Percentiles rank a stretch among this genome's conserved stretches.
phyloP scores from a whole-genome alignment of 2,329 filamentous ascomycete species.

The Alternaria ethzedia region DNA sequence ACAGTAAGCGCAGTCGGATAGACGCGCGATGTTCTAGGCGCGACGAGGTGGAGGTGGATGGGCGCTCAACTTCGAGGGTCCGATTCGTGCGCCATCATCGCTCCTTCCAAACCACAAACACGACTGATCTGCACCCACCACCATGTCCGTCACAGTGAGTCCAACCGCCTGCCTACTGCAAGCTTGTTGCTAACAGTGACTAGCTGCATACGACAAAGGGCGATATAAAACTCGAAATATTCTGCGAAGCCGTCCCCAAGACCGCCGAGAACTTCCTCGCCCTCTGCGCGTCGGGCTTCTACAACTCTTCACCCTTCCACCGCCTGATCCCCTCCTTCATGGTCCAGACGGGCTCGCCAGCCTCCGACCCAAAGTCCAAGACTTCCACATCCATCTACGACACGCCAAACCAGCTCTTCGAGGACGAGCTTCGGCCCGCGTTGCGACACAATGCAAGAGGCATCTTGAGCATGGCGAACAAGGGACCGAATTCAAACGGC shows the following conservation, averaged over 20 bases:
- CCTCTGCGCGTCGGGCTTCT: constrained; percentile 80
- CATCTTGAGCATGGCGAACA: constrained; percentile 80
- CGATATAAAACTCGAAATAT: constrained; percentile 93
- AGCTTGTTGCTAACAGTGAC: not conserved
- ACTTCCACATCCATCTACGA: constrained; percentile 74
- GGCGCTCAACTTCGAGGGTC: constrained; percentile 6
- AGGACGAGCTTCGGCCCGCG: constrained; percentile 78
- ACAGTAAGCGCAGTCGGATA: constrained; percentile 2
- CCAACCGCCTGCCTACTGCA: not conserved
- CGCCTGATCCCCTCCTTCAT: constrained; percentile 83
- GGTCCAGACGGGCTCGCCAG: constrained; percentile 72
- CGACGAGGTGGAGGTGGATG: constrained; percentile 6
- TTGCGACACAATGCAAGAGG: constrained; percentile 73
- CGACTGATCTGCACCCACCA: constrained; percentile 17
- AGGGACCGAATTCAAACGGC: constrained; percentile 74
- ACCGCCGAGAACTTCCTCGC: constrained; percentile 93
- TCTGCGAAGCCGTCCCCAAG: constrained; percentile 92
- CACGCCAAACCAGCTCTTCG: constrained; percentile 62
- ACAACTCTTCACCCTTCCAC: constrained; percentile 77
- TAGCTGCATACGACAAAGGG: constrained; percentile 84
- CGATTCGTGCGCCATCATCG: constrained; percentile 9
- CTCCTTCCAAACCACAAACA: constrained; percentile 12
- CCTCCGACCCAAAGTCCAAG: constrained; percentile 61
- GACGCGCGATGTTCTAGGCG: constrained; percentile 14
- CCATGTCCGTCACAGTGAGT: constrained; percentile 58